phyloP scores from a whole-genome alignment of 768 basidiomycete species.

The Xerocomellus amylosporus region DNA sequence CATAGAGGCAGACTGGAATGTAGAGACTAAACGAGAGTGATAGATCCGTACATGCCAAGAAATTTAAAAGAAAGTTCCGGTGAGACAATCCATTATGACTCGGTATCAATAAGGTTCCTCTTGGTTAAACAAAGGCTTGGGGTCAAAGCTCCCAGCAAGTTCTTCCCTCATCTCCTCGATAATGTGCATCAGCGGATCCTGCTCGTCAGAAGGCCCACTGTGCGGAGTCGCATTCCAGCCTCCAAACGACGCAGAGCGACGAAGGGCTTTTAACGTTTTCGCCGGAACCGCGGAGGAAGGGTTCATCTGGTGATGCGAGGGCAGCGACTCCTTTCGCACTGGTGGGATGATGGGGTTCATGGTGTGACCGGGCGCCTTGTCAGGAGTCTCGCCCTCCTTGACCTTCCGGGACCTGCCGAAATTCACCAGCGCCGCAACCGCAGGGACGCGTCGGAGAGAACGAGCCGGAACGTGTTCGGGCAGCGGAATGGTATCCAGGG shows the following conservation, averaged over 20 bases:
- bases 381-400: neutral
- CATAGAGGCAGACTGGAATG: neutral
- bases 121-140: conserved; percentile 12
- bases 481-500: conserved; percentile 10
- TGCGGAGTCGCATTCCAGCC: conserved; percentile 5
- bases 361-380: conserved; percentile 16
- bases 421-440: conserved; percentile 6
- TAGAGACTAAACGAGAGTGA: neutral
- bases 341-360: conserved; percentile 7
- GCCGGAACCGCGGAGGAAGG: neutral
- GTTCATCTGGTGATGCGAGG: neutral
- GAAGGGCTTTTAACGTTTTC: conserved; percentile 10
- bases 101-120: no score
- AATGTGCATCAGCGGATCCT: conserved; percentile 12
- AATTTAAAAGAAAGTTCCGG: no score
- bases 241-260: conserved; percentile 28
- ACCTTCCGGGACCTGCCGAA: neutral
- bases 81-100: neutral
- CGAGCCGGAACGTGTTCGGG: conserved; percentile 3
- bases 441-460: conserved; percentile 10
- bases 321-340: conserved; percentile 14
- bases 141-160: conserved; percentile 16
- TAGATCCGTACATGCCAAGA: neutral
- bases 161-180: conserved; percentile 24
- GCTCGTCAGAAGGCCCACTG: neutral